Percentiles rank a stretch among this genome's conserved stretches.
Evolutionary conservation across 768 basidiomycete genomes (phyloP).

Genomic region (Xerocomellus dryophilus): DNA sequence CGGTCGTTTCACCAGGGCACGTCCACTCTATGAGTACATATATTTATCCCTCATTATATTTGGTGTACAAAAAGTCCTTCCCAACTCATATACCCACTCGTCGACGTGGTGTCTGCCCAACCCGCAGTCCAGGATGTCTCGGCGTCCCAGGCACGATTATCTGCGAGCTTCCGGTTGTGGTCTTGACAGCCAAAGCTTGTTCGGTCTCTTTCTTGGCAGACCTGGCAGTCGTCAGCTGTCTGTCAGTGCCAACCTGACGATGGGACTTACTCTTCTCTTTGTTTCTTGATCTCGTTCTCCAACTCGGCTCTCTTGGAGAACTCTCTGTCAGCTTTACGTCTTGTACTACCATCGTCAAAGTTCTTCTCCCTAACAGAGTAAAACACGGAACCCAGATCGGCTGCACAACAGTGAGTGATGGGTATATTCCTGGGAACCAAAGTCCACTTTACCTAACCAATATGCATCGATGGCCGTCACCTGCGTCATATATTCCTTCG

Average conservation of each 20-base stretch:
- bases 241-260: not conserved
- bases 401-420: constrained; percentile 38
- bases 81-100: constrained; percentile 57
- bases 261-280: constrained; percentile 59
- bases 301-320: constrained; percentile 90
- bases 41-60: constrained; percentile 1
- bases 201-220: constrained; percentile 60
- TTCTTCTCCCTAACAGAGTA: constrained; percentile 98
- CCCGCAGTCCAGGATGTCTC: constrained; percentile 62
- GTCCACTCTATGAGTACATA: not conserved
- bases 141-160: constrained; percentile 82
- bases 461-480: constrained; percentile 98
- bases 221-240: constrained; percentile 36
- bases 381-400: constrained; percentile 93
- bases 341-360: constrained; percentile 83
- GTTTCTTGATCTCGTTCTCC: constrained; percentile 85
- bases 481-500: constrained; percentile 98
- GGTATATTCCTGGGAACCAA: not conserved
- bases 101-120: constrained; percentile 74
- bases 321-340: constrained; percentile 79
- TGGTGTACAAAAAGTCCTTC: constrained; percentile 1
- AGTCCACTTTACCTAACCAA: constrained; percentile 75
- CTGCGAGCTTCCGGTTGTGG: constrained; percentile 53
- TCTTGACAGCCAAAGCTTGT: constrained; percentile 54
- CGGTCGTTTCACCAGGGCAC: not conserved